Evolutionary conservation across 179 eudicot genomes (phyloP), one percentile per base, ranked within the genome.

Genomic region (Sideroxylon spinosum): DNA sequence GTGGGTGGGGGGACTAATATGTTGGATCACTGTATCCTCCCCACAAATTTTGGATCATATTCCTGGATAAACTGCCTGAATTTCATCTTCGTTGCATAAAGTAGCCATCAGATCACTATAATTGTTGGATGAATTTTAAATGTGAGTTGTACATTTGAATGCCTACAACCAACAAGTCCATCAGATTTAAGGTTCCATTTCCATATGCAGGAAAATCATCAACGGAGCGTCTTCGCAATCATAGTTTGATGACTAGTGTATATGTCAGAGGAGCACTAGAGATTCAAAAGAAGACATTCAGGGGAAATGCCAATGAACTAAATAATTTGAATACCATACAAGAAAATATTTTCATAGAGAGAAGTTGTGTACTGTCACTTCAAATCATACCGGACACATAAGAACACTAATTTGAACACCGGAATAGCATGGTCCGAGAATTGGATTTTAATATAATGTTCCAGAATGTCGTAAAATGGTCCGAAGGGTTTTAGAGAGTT

Each of bases 161-260:
- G 73, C n/a, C 10, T 22, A 70, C 29, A 37, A 37, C 44, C 44
- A 37, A 37, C 23, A 11, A 17, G 32, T 53, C 57, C 20, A 23
- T 20, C 73, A 22, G 32, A 28, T 37, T 70, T 48, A 48, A 70
- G 73, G 13, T 25, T 69, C n/a, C 73, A 70, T 6, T 70, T 70
- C 32, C 57, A 70, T 10, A 13, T 22, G 57, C 74, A 50, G 11
- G 59, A 23, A 7, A 70, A 49, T 10, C 60, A 49, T 70, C 8
- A 14, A 2, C 32, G 49, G 37, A 70, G 74, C 74, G 23, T 49
- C 59, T 9, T 49, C 25, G 23, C 37, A 13, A 25, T 50, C 19
- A 16, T 23, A 50, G 59, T 70, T 22, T 50, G 29, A 70, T 4
- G 6, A 22, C 22, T 2, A 3, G 53, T 68, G 73, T 10, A 25